These are phyloP conservation scores for Fagopyrum tataricum DNA, from an alignment of 148 eudicot genomes.

Conservation along the genomic window DNA sequence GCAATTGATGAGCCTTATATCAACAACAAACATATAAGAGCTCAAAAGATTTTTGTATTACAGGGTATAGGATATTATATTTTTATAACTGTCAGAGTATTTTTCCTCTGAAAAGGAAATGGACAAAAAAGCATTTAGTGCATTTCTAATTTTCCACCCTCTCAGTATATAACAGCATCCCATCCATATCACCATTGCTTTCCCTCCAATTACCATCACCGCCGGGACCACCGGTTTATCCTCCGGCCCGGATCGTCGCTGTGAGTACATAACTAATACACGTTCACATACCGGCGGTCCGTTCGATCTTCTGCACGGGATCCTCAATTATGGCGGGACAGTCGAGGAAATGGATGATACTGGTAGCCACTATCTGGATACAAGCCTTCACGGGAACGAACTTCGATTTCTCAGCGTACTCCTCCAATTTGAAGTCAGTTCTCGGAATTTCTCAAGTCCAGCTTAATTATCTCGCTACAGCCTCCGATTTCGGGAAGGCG, in stretches of 20 bases:
- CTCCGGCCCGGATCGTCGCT: too few relatives aligned
- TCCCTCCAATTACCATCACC: too few relatives aligned
- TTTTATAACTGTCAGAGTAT: too few relatives aligned
- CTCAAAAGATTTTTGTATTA: too few relatives aligned
- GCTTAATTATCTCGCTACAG: constrained; percentile 76
- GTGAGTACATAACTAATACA: not conserved
- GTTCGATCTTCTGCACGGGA: not conserved
- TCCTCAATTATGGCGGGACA: constrained; percentile 4
- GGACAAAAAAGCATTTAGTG: too few relatives aligned
- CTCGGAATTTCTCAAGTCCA: constrained; percentile 73
- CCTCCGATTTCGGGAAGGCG: constrained; percentile 85
- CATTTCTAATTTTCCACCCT: not conserved
- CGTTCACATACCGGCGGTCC: not conserved
- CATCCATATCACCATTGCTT: not conserved
- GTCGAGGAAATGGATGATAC: constrained; percentile 15
- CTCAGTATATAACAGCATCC: not conserved
- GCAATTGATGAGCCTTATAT: too few relatives aligned
- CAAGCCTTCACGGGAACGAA: constrained; percentile 93
- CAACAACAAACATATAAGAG: too few relatives aligned
- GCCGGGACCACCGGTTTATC: too few relatives aligned
- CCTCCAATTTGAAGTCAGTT: constrained; percentile 55
- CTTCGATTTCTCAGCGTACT: constrained; percentile 88
- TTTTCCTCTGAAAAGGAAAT: too few relatives aligned
- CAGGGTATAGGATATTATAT: too few relatives aligned
- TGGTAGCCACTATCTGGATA: constrained; percentile 25